Evolutionary conservation across 2,329 filamentous ascomycete genomes (phyloP), one percentile per base, ranked within the genome.

Genomic region (Dissoconium aciculare): DNA sequence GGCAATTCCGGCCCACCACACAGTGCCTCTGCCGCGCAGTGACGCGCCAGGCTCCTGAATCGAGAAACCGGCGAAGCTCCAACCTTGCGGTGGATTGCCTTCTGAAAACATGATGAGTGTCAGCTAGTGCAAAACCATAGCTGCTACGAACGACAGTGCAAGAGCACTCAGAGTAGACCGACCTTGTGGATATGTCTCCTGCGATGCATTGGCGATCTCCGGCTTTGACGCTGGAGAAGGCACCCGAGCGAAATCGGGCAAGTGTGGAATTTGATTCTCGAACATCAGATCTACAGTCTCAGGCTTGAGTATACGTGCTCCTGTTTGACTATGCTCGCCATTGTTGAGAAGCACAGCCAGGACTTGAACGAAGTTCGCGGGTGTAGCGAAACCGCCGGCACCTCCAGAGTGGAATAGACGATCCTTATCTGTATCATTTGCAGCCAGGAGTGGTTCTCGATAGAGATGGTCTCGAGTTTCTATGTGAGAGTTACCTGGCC

Each of bases 221-320:
- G 47, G 37, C 35, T 55, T 56, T 4, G 52, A 44, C 10, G 45
- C 43, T 3, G 42, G 36, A 26, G 55, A 48, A n/a, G 43, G 45
- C 15, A 47, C 33, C 12, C 51, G 36, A 5, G 47, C 54, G 32
- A 54, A 56, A 30, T 55, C 40, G 1, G 53, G 51, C 27, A 49
- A 43, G 14, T 55, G 28, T 4, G 49, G 42, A 28, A 56, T 50
- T 37, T 54, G 72, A 46, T 80, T 78, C 31, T 55, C 58, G 49
- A 73, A 78, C 69, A 80, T 75, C 12, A 31, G 52, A 9, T 73
- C 61, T 0, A 81, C 66, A 0, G 72, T 77, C 16, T 62, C 56
- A 11, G 62, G 57, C 12, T 59, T 55, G 5, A 81, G 58, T 17
- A 81, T 63, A 30, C 59, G 57, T 0, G 50, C 48, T 1, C 66